These are phyloP conservation scores for Corniculantispora saksenae DNA, from an alignment of 2,329 filamentous ascomycete genomes.

Conservation along the genomic window DNA sequence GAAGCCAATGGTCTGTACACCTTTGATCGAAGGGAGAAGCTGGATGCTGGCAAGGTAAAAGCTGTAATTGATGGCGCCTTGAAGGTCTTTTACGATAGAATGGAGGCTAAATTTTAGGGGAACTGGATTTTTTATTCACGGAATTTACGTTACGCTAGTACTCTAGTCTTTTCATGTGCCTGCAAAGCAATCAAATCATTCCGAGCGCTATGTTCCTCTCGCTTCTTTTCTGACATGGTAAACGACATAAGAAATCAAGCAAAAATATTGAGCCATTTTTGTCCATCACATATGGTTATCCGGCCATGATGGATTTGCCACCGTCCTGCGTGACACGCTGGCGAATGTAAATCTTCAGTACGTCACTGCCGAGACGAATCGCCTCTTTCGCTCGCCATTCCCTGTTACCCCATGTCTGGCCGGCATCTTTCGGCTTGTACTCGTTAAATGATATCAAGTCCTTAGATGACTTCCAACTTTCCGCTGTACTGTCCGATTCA, in stretches of 20 bases:
- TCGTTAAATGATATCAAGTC: neutral
- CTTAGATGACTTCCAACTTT: neutral
- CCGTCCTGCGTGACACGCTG: constrained; percentile 47
- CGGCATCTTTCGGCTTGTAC: neutral
- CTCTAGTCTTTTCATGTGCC: too few relatives aligned
- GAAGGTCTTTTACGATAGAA: constrained; percentile 43
- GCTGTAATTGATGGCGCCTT: constrained; percentile 57
- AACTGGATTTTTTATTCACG: neutral
- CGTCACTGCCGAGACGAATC: constrained; percentile 36
- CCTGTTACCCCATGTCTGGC: too few relatives aligned
- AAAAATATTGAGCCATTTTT: neutral
- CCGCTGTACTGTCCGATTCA: neutral
- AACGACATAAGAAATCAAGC: neutral
- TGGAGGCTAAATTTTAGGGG: neutral
- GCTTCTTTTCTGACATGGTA: too few relatives aligned
- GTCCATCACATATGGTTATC: constrained; percentile 5
- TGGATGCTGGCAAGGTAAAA: constrained; percentile 58
- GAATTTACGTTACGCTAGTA: neutral
- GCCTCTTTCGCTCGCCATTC: neutral
- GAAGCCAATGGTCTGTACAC: constrained; percentile 69
- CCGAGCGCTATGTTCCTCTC: neutral
- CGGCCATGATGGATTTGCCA: constrained; percentile 47
- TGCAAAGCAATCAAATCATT: neutral
- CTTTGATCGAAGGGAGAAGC: constrained; percentile 61
- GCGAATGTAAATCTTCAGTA: constrained; percentile 43